Conservation (phyloP, 1,139 yeast genomes). For the Blastobotrys buckinghamii region DNA sequence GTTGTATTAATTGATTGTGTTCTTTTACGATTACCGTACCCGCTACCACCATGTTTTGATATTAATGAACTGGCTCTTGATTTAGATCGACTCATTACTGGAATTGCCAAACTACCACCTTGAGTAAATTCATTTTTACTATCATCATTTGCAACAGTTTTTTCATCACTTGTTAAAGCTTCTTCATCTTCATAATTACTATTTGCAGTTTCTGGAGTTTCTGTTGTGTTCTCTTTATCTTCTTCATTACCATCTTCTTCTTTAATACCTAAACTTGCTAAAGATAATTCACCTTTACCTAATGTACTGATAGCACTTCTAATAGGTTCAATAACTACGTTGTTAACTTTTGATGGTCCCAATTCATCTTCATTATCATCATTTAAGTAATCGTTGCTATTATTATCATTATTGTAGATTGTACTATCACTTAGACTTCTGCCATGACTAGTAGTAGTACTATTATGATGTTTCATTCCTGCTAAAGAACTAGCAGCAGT, state of each 20-base stretch:
- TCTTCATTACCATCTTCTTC: slow-evolving; percentile 14
- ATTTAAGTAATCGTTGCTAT: neutral
- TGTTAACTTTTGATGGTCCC: slow-evolving; percentile 18
- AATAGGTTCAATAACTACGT: slow-evolving; percentile 54
- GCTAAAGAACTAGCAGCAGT: slow-evolving; percentile 30
- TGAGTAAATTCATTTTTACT: slow-evolving; percentile 11
- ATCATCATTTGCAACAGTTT: neutral
- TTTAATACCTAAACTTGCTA: slow-evolving; percentile 48
- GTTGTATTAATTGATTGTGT: slow-evolving; percentile 7
- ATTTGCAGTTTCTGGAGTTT: neutral
- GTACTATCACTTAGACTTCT: slow-evolving; percentile 13
- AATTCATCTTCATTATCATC: neutral
- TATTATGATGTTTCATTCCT: slow-evolving; percentile 10
- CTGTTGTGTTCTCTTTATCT: neutral
- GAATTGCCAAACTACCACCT: slow-evolving; percentile 14
- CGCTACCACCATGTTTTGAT: slow-evolving; percentile 5
- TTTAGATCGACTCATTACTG: slow-evolving; percentile 14
- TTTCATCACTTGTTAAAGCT: slow-evolving; percentile 1
- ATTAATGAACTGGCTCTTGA: slow-evolving; percentile 14
- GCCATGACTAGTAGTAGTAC: neutral
- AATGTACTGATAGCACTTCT: slow-evolving; percentile 49
- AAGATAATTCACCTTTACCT: slow-evolving; percentile 65
- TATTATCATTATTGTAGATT: slow-evolving; percentile 8
- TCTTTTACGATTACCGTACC: neutral
- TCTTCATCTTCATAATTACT: neutral